Evolutionary conservation across 23 red algal species (phyloP), one percentile per base, ranked within the genome.

Genomic region (Gracilaria caudata): DNA sequence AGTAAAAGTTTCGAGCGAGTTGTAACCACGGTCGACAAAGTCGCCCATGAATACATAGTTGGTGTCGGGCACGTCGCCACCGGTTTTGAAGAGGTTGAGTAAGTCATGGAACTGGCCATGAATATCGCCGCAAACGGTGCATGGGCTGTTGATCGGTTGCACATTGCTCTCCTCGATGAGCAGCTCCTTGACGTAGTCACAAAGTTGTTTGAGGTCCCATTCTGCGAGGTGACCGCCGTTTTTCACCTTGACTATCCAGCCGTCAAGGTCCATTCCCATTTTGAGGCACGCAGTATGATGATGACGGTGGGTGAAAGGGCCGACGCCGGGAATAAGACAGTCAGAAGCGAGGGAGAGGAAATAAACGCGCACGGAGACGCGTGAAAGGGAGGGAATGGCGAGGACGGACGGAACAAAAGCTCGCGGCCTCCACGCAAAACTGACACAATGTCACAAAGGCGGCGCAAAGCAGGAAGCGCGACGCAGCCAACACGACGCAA

Each of bases 1-100:
- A 16, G 97, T 94, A 54, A 99, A 93, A 4, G 97, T 99, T 79
- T 99, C 97, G 43, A 99, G 77, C 13, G 90, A 94, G 83, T 99
- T 90, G 79, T 94, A 94, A 10, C 97, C 97, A 61, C 97, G 97
- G 84, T 99, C 97, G 34, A 99, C 97, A 94, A 99, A 99, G 82
- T 99, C 97, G 30, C 97, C 97, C 97, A 99, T 99, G 68, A 99
- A 99, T 43, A 99, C 94, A 60, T 99, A 99, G 51, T 92, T 93
- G 16, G 97, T 99, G 28, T 82, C 51, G 36, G 97, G 97, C 20
- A 96, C 86, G 47, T 99, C 97, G 53, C 97, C 97, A 65, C 97
- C 97, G 9, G 90, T 96, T 57, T 91, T 89, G 68, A 99, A 94
- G 28, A 99, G 84, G 70, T 99, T 91, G 41, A 99, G 87, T 11